Evolutionary conservation across 2,329 filamentous ascomycete genomes (phyloP).

Genomic region (Apiospora pterosperma): DNA sequence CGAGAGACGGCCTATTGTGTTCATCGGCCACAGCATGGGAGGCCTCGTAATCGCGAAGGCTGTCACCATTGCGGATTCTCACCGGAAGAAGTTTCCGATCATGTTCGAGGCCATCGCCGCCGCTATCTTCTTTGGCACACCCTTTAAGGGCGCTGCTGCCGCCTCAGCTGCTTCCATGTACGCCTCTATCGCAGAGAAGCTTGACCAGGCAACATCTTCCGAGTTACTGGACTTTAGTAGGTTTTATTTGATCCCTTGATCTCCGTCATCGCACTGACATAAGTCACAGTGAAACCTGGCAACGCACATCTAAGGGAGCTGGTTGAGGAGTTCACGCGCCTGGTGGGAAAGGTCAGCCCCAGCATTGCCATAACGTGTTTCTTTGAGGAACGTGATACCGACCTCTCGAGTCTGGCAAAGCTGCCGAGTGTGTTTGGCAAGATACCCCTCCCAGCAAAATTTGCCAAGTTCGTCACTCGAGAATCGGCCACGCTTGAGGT

Average conservation of each 20-base stretch:
- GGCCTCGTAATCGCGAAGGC: slow-evolving; percentile 41
- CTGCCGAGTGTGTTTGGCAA: slow-evolving; percentile 27
- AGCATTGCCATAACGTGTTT: slow-evolving; percentile 36
- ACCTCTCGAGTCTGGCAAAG: slow-evolving; percentile 32
- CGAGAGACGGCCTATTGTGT: slow-evolving; percentile 34
- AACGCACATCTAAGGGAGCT: slow-evolving; percentile 35
- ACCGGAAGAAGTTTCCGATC: slow-evolving; percentile 30
- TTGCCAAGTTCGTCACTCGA: slow-evolving; percentile 35
- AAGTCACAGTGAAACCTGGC: slow-evolving; percentile 33
- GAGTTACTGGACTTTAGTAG: slow-evolving; percentile 29
- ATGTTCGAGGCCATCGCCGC: slow-evolving; percentile 39
- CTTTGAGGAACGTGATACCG: slow-evolving; percentile 36
- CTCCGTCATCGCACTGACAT: background rate
- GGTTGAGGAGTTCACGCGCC: slow-evolving; percentile 35
- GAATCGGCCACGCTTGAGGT: slow-evolving; percentile 38
- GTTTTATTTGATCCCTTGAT: background rate
- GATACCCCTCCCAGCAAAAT: slow-evolving; percentile 27
- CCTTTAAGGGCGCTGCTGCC: slow-evolving; percentile 34
- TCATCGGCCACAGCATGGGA: slow-evolving; percentile 42
- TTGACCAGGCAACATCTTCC: slow-evolving; percentile 29
- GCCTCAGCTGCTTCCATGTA: slow-evolving; percentile 36
- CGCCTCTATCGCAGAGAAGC: slow-evolving; percentile 29
- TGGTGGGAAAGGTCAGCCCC: slow-evolving; percentile 29
- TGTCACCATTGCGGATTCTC: slow-evolving; percentile 29
- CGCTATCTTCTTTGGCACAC: slow-evolving; percentile 38